Conservation (phyloP, 176 grass and related monocot species). For the Eleusine coracana region DNA sequence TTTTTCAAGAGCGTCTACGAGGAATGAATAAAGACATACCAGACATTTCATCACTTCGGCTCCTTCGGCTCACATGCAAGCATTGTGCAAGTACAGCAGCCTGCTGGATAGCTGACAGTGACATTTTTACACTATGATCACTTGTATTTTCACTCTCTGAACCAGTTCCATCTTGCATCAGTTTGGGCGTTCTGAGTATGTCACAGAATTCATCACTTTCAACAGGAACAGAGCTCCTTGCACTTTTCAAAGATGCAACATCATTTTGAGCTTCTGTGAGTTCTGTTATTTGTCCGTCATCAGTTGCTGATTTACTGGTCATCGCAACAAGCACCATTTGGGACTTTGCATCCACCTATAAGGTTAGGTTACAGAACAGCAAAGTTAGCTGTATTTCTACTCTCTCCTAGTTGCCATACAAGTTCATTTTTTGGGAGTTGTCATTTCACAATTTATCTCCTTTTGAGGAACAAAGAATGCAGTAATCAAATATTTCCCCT, state of each 20-base stretch:
- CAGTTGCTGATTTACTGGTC: constrained; percentile 46
- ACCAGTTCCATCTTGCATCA: constrained; percentile 50
- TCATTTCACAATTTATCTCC: background rate
- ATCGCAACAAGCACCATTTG: constrained; percentile 91
- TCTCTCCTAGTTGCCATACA: background rate
- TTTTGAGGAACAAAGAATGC: background rate
- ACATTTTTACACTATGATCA: constrained; percentile 41
- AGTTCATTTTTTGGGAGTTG: background rate
- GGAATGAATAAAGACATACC: constrained; percentile 61
- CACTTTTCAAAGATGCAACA: constrained; percentile 40
- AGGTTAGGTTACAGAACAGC: constrained; percentile 8
- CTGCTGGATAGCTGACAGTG: constrained; percentile 71
- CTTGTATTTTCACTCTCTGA: constrained; percentile 41
- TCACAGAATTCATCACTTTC: constrained; percentile 80
- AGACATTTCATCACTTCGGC: constrained; percentile 87
- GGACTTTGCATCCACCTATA: constrained; percentile 82
- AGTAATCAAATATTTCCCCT: constrained; percentile 3
- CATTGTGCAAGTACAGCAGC: constrained; percentile 89
- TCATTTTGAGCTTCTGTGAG: constrained; percentile 34
- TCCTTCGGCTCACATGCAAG: constrained; percentile 64
- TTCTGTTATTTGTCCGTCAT: constrained; percentile 26
- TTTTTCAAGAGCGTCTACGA: constrained; percentile 1
- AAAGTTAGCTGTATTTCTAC: background rate
- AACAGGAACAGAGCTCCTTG: constrained; percentile 40
- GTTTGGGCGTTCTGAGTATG: constrained; percentile 74